Evolutionary conservation across 495 filamentous ascomycete genomes (phyloP).

Genomic region (Xylona heveae): DNA sequence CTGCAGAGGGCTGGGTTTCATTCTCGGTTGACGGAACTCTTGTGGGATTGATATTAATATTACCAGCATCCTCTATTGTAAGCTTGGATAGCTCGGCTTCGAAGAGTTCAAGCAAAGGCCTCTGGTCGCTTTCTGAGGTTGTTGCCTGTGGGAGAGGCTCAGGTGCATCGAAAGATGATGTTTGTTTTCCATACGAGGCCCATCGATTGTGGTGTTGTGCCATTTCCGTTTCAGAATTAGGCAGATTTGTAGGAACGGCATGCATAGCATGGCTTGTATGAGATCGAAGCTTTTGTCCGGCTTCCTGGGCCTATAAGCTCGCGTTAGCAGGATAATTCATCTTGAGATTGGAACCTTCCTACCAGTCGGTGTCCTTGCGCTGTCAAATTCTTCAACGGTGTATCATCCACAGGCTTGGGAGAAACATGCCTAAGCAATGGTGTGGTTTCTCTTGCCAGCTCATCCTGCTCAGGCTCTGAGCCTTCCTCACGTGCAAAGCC

Average conservation of each 20-base stretch:
- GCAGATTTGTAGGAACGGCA: too few species aligned
- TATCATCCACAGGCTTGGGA: not conserved
- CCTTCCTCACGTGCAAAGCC: not conserved
- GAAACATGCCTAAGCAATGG: slow-evolving; percentile 1
- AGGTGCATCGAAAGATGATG: not conserved
- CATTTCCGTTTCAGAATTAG: slow-evolving; percentile 2
- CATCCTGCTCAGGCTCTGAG: slow-evolving; percentile 2
- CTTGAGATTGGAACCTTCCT: not conserved
- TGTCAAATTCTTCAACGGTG: slow-evolving; percentile 7
- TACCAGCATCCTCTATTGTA: too few species aligned
- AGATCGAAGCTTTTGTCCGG: slow-evolving; percentile 2
- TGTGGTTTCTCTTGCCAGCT: slow-evolving; percentile 2
- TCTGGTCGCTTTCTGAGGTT: too few species aligned
- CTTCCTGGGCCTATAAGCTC: slow-evolving; percentile 3
- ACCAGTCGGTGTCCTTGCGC: slow-evolving; percentile 8
- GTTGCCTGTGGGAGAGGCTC: too few species aligned
- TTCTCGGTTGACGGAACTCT: too few species aligned
- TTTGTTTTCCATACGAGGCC: slow-evolving; percentile 2
- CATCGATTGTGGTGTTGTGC: slow-evolving; percentile 2
- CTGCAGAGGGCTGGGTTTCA: too few species aligned
- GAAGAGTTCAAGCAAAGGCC: slow-evolving; percentile 2
- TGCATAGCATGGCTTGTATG: not conserved
- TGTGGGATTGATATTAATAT: too few species aligned
- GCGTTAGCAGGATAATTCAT: not conserved
- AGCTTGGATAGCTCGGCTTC: slow-evolving; percentile 3